phyloP scores from a whole-genome alignment of 106 monocot genomes.

The Dendrobium catenatum region DNA sequence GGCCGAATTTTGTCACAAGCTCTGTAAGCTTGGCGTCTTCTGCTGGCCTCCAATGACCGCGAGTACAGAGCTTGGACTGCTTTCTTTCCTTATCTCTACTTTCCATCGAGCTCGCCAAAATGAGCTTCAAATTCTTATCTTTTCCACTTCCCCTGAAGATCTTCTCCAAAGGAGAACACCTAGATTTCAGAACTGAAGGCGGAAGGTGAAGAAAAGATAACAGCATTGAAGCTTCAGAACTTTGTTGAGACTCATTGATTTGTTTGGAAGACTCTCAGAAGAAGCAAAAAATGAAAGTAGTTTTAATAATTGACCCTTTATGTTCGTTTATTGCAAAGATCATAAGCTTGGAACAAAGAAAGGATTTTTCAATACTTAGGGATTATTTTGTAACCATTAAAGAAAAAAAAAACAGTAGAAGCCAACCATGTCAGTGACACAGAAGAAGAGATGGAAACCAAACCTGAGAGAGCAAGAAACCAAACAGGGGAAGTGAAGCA shows the following conservation, averaged over 20 bases:
- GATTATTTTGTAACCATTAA: too few relatives aligned
- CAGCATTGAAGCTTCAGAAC: background rate
- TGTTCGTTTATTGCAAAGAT: background rate
- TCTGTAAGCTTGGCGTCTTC: slow-evolving; percentile 85
- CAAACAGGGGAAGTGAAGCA: background rate
- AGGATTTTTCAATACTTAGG: background rate
- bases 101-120: background rate
- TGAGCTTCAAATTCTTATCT: background rate
- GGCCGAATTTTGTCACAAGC: slow-evolving; percentile 63
- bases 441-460: background rate
- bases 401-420: background rate
- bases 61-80: slow-evolving; percentile 50
- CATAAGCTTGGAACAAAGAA: background rate
- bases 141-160: background rate
- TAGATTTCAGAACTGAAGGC: background rate
- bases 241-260: background rate
- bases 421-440: too few relatives aligned
- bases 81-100: background rate
- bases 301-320: too few relatives aligned
- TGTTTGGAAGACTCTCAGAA: background rate
- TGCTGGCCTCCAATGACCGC: slow-evolving; percentile 85
- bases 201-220: background rate
- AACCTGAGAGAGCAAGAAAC: background rate
- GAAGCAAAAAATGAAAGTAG: too few relatives aligned
- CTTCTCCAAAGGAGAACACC: background rate